These are phyloP conservation scores for Zanthoxylum bungeanum DNA, from an alignment of 345 rosid species.

Conservation along the genomic window DNA sequence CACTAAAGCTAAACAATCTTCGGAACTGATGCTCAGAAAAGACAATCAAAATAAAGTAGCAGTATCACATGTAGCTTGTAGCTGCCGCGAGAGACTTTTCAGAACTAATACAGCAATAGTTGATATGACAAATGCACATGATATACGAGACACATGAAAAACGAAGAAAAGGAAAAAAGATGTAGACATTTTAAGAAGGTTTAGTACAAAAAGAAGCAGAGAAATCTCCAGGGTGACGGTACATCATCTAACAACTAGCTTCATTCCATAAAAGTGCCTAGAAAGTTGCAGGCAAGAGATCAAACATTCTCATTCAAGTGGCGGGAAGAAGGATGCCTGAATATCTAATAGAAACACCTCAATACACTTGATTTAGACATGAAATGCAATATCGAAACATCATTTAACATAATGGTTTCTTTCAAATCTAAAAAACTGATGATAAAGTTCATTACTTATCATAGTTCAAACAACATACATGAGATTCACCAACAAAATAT, in stretches of 20 bases:
- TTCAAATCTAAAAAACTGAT: background rate
- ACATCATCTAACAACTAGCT: background rate
- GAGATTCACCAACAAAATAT: background rate
- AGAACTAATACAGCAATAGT: no score
- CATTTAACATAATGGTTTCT: background rate
- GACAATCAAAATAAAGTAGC: background rate
- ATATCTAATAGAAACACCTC: no score
- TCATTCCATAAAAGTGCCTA: background rate
- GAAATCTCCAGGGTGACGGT: background rate
- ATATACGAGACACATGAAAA: background rate
- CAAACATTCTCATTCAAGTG: background rate
- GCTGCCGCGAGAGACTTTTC: no score
- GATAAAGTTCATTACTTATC: background rate
- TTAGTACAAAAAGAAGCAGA: background rate
- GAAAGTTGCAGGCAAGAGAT: background rate
- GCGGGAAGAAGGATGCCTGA: background rate
- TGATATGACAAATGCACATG: no score
- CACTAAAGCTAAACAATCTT: background rate
- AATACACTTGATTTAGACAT: background rate
- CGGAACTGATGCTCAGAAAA: background rate
- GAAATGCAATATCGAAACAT: background rate
- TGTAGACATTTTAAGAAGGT: background rate
- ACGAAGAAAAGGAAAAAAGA: conserved; percentile 1
- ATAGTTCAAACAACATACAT: background rate
- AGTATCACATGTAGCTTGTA: no score